A percentile compares a stretch with the other conserved stretches of the same genome.
These are phyloP conservation scores for Bruguiera hainesii DNA, from an alignment of 441 rosid genomes.

Conservation along the genomic window DNA sequence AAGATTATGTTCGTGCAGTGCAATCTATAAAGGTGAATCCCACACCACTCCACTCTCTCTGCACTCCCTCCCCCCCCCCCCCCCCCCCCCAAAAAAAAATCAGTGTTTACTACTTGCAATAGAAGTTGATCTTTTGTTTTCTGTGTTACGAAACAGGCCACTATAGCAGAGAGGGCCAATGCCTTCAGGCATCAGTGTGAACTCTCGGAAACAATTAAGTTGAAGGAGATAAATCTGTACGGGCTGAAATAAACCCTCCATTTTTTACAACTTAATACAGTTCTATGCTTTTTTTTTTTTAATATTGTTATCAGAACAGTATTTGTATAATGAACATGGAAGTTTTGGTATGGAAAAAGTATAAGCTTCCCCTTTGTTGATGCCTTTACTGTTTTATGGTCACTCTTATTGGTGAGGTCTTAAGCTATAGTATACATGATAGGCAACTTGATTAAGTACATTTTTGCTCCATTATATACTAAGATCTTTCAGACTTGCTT, in stretches of 20 bases:
- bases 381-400: background rate
- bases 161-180: constrained; percentile 88
- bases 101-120: background rate
- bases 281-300: background rate
- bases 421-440: background rate
- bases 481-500: background rate
- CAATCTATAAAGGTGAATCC: constrained; percentile 42
- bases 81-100: background rate
- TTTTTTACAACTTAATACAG: background rate
- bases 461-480: background rate
- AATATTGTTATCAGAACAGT: background rate
- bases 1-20: constrained; percentile 93
- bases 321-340: constrained; percentile 2
- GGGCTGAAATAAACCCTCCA: constrained; percentile 21
- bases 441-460: background rate
- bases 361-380: background rate
- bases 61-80: background rate
- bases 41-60: background rate
- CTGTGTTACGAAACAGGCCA: constrained; percentile 55
- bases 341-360: background rate
- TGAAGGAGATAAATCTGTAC: constrained; percentile 99
- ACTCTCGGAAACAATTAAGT: constrained; percentile 86
- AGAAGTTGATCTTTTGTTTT: constrained; percentile 12
- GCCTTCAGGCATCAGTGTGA: constrained; percentile 96
- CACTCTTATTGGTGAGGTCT: background rate